These are phyloP conservation scores for Lodderomyces pseudojiufengensis DNA, from an alignment of 1,139 yeast genomes.

Conservation along the genomic window DNA sequence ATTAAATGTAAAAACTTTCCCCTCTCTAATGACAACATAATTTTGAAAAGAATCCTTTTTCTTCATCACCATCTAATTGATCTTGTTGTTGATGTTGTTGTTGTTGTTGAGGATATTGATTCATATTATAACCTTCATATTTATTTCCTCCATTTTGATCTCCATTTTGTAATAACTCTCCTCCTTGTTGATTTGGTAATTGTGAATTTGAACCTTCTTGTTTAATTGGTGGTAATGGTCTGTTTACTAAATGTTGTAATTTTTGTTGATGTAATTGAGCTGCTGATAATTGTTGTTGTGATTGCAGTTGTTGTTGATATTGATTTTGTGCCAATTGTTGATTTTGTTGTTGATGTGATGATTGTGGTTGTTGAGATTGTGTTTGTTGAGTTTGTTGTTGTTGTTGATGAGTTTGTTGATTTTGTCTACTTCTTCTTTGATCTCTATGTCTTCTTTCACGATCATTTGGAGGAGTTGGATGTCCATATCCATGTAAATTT, in stretches of 20 bases:
- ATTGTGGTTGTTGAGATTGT: conserved; percentile 21
- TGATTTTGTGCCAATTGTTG: conserved; percentile 14
- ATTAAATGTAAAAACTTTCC: not conserved
- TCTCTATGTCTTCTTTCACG: conserved; percentile 51
- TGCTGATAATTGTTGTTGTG: conserved; percentile 30
- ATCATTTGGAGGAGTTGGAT: conserved; percentile 53
- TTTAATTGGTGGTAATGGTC: conserved; percentile 50
- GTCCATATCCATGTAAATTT: conserved; percentile 87
- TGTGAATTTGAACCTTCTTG: conserved; percentile 28
- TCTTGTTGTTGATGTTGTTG: conserved; percentile 39
- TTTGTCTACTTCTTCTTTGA: conserved; percentile 39
- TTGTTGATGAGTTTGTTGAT: conserved; percentile 26
- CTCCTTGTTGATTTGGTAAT: conserved; percentile 8
- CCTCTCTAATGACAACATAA: conserved; percentile 38
- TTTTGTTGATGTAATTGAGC: conserved; percentile 50
- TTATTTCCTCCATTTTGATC: conserved; percentile 7
- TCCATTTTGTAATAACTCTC: conserved; percentile 12
- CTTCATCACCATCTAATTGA: conserved; percentile 31
- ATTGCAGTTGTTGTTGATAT: conserved; percentile 10
- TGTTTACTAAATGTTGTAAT: conserved; percentile 48
- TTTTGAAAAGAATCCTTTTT: conserved; percentile 44
- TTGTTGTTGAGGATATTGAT: conserved; percentile 27
- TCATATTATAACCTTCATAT: conserved; percentile 13
- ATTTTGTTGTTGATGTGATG: conserved; percentile 24
- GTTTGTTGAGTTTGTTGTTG: conserved; percentile 22